Percentiles rank a stretch among this genome's conserved stretches.
phyloP scores from a whole-genome alignment of 2,329 filamentous ascomycete genomes.

The Daldinia sp. region DNA sequence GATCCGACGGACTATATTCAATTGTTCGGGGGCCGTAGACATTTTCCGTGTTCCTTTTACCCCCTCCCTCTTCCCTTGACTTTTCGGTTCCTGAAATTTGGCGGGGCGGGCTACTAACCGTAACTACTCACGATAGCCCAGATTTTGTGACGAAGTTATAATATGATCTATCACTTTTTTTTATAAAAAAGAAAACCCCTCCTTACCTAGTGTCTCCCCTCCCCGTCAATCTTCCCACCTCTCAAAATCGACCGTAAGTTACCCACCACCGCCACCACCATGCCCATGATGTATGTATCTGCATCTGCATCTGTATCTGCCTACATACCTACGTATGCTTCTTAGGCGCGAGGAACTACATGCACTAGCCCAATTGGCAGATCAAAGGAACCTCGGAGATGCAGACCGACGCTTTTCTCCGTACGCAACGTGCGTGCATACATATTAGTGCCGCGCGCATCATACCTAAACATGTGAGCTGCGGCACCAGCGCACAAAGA shows the following conservation, averaged over 20 bases:
- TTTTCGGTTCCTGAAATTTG: constrained; percentile 35
- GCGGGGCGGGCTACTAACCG: constrained; percentile 15
- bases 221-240: constrained; percentile 7
- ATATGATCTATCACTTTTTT: constrained; percentile 34
- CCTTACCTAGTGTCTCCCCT: not conserved
- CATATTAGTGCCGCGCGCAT: constrained; percentile 27
- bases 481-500: constrained; percentile 20
- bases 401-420: constrained; percentile 32
- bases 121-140: constrained; percentile 27
- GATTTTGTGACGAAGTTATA: constrained; percentile 28
- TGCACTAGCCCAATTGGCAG: constrained; percentile 28
- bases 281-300: constrained; percentile 9
- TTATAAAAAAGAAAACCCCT: no score
- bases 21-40: constrained; percentile 22
- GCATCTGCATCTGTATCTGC: constrained; percentile 25
- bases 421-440: constrained; percentile 17
- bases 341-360: not conserved
- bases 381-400: constrained; percentile 25
- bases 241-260: constrained; percentile 24
- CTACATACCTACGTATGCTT: not conserved
- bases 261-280: constrained; percentile 12
- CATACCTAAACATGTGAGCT: constrained; percentile 34
- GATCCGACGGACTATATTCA: constrained; percentile 20
- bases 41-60: constrained; percentile 18
- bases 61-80: constrained; percentile 18